Percentiles rank a stretch among this genome's conserved stretches.
Conservation (phyloP, 345 rosid species). For the Eucalyptus curtisii region DNA sequence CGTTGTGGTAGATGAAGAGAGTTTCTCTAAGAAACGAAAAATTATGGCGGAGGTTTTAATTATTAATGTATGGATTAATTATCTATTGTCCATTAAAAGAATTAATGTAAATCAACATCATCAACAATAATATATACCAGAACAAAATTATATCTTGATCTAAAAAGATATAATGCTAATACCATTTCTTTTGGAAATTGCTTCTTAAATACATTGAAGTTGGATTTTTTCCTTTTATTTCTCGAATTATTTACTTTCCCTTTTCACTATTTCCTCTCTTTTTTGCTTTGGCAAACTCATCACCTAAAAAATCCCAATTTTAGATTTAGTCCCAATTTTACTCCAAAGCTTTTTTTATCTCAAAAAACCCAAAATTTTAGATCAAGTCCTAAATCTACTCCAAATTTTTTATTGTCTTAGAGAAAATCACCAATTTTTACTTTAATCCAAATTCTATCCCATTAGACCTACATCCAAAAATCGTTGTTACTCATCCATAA, state of each 20-base stretch:
- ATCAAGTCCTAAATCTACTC: neutral
- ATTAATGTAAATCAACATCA: neutral
- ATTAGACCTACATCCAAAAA: neutral
- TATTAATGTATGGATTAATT: neutral
- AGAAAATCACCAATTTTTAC: neutral
- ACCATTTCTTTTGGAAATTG: neutral
- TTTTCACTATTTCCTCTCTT: neutral
- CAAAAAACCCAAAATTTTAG: neutral
- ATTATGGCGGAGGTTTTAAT: neutral
- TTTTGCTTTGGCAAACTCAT: neutral
- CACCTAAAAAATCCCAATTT: neutral
- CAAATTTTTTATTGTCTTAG: neutral
- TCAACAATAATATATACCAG: neutral
- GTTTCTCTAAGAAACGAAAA: neutral
- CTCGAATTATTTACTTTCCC: neutral
- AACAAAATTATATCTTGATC: neutral
- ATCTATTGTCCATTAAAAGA: neutral
- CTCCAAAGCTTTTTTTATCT: no score
- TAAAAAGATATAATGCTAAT: neutral
- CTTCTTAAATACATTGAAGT: neutral
- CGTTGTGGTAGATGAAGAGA: neutral
- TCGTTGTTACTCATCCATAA: fast-evolving
- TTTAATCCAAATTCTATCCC: no score
- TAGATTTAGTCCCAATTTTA: neutral
- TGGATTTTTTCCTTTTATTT: neutral